Base-by-base conservation (phyloP, 176 grass and related monocot species). In the Alloteropsis semialata region DNA sequence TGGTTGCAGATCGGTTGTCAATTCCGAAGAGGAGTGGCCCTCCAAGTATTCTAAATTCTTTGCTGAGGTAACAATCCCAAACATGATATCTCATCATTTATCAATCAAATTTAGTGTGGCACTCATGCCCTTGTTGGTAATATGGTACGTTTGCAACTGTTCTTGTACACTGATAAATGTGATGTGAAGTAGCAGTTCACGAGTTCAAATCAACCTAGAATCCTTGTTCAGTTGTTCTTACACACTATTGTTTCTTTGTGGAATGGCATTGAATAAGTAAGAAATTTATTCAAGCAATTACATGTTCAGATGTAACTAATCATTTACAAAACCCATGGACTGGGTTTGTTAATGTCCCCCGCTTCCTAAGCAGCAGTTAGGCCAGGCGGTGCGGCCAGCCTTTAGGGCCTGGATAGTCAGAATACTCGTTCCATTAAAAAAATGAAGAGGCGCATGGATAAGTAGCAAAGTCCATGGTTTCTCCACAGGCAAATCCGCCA, bases 1-100 rank as follows among this genome's bases (percentile, higher is more conserved):
- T 27, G 67, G 39, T 65, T 86, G 63, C 86, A 98, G 96, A 70
- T 93, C 92, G 4, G 84, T 86, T 58, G 92, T 93, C 61, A 85
- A 59, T 63, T 81, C 89, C 0, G 49, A 72, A 36, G 92, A 98
- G 5, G 96, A 98, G 41, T 98, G 96, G 92, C 96, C 96, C 59
- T 98, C 91, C 51, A 98, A 98, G 72, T 93, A 95, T 84, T 98
- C 90, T 53, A 98, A 98, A 72, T 84, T 98, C 58, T 95, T 98
- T 27, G 79, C 95, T 41, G 72, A 88, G 90, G 96, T 98, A 88
- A 60, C 29, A 12, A 41, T 15, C 61, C 30, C 5, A 22, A 32
- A 21, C 38, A n/a, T 5, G 37, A 21, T 5, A 3, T 80, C 42
- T 28, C 12, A 69, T 43, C n/a, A 22, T 42, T 28, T 8, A 69